These are phyloP conservation scores for Beverwykella pulmonaria DNA, from an alignment of 495 filamentous ascomycete species.

Conservation along the genomic window DNA sequence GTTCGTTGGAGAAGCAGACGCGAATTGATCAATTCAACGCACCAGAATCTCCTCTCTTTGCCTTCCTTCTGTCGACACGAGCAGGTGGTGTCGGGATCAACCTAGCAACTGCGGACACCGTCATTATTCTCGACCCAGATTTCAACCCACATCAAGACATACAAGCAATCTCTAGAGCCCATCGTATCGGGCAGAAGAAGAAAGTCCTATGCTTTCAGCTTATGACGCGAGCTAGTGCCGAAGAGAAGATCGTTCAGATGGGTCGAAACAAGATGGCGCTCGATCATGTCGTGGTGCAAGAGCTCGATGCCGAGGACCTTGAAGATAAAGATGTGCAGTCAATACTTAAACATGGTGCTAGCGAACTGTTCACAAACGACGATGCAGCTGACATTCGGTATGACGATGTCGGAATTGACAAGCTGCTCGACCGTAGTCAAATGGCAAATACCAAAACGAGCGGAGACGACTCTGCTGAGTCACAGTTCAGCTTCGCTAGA, in stretches of 20 bases:
- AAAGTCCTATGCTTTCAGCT: slow-evolving; percentile 95
- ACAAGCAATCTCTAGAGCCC: slow-evolving; percentile 89
- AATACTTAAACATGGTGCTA: slow-evolving; percentile 84
- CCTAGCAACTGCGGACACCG: slow-evolving; percentile 93
- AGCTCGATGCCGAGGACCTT: slow-evolving; percentile 78
- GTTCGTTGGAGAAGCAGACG: slow-evolving; percentile 83
- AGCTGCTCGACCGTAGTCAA: slow-evolving; percentile 81
- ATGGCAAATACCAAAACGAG: slow-evolving; percentile 69
- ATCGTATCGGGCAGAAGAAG: slow-evolving; percentile 93
- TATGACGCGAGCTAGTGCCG: slow-evolving; percentile 81
- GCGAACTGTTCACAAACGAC: slow-evolving; percentile 76
- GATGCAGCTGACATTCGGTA: slow-evolving; percentile 72
- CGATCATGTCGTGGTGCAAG: slow-evolving; percentile 90
- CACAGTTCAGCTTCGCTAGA: slow-evolving; percentile 85
- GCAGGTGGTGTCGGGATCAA: slow-evolving; percentile 98
- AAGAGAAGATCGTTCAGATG: slow-evolving; percentile 96
- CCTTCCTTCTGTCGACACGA: slow-evolving; percentile 88
- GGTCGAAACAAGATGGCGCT: slow-evolving; percentile 93
- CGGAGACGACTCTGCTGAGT: slow-evolving; percentile 63
- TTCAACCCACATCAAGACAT: slow-evolving; percentile 99
- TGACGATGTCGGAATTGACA: slow-evolving; percentile 78
- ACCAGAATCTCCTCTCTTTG: slow-evolving; percentile 77
- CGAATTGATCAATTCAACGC: slow-evolving; percentile 93
- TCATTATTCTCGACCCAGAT: slow-evolving; percentile 97
- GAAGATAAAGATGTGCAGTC: slow-evolving; percentile 77